Conservation (phyloP, 495 filamentous ascomycete genomes). For the Bacidia gigantensis region DNA sequence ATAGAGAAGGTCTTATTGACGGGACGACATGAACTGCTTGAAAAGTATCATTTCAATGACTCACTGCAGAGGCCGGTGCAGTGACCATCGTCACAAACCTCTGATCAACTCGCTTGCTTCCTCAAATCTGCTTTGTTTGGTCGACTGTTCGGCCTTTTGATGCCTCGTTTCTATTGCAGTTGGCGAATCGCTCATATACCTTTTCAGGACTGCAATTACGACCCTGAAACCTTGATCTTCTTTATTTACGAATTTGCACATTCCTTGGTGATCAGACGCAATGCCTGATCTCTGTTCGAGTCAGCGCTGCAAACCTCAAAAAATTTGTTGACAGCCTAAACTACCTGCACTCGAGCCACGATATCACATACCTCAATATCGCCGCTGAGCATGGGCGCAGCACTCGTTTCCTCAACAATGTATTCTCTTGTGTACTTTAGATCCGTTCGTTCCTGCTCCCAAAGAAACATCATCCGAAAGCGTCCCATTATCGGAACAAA, state of each 20-base stretch:
- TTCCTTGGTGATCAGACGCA: conserved; percentile 20
- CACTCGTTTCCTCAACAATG: conserved; percentile 13
- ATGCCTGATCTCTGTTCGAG: conserved; percentile 16
- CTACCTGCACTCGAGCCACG: too few relatives aligned
- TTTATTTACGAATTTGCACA: conserved; percentile 18
- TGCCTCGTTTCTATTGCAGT: conserved; percentile 10
- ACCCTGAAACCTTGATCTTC: conserved; percentile 32
- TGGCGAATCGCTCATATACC: conserved; percentile 15
- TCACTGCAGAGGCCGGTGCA: not conserved
- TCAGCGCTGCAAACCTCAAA: not conserved
- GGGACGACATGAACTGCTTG: conserved; percentile 1
- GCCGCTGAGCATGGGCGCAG: conserved; percentile 13
- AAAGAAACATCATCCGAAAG: conserved; percentile 28
- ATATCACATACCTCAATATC: conserved; percentile 10
- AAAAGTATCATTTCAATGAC: not conserved
- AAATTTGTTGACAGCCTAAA: too few relatives aligned
- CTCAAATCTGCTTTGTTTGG: not conserved
- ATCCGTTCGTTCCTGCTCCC: conserved; percentile 29
- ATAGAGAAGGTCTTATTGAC: conserved; percentile 27
- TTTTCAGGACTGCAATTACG: conserved; percentile 14
- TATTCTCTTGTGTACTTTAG: conserved; percentile 15
- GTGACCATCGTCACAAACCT: not conserved
- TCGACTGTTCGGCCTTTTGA: not conserved
- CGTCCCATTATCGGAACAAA: conserved; percentile 29
- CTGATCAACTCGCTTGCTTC: conserved; percentile 12